A percentile compares a stretch with the other conserved stretches of the same genome.
Conservation (phyloP, 2,329 filamentous ascomycete genomes). For the Trichoderma sp. region DNA sequence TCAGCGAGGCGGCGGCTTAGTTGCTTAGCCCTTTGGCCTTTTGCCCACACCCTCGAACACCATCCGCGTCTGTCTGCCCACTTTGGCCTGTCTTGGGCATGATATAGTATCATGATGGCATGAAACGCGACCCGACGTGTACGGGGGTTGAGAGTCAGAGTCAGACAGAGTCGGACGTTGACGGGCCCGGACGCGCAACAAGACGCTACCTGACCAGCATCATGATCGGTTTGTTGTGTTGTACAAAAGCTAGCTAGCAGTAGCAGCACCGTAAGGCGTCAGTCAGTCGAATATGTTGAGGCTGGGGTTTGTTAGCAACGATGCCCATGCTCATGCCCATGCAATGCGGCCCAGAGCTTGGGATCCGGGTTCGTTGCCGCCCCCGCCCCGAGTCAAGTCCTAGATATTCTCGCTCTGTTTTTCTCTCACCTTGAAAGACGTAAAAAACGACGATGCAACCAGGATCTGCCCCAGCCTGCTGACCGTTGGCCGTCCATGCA, state of each 20-base stretch:
- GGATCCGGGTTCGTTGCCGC: not conserved
- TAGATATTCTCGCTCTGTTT: not conserved
- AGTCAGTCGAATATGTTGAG: not conserved
- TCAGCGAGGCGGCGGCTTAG: conserved; percentile 22
- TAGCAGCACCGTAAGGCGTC: not conserved
- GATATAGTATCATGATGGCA: not conserved
- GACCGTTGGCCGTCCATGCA: not conserved
- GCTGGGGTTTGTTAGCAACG: not conserved
- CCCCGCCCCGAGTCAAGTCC: not conserved
- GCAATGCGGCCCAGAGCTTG: not conserved
- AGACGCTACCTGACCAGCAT: too few species aligned
- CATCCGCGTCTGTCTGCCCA: not conserved
- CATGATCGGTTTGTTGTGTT: not conserved
- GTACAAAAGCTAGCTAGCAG: not conserved
- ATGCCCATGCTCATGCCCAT: not conserved
- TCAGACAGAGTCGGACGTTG: not conserved
- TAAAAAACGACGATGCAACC: not conserved
- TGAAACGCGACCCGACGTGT: conserved; percentile 21
- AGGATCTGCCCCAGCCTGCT: conserved; percentile 8
- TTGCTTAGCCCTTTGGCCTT: not conserved
- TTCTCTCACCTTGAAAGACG: not conserved
- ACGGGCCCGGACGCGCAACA: not conserved
- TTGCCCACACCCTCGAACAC: not conserved
- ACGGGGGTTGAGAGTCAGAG: not conserved
- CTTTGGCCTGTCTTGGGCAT: conserved; percentile 3